Conservation (phyloP, 805 yeast genomes). For the Ogataea paraovalis region DNA sequence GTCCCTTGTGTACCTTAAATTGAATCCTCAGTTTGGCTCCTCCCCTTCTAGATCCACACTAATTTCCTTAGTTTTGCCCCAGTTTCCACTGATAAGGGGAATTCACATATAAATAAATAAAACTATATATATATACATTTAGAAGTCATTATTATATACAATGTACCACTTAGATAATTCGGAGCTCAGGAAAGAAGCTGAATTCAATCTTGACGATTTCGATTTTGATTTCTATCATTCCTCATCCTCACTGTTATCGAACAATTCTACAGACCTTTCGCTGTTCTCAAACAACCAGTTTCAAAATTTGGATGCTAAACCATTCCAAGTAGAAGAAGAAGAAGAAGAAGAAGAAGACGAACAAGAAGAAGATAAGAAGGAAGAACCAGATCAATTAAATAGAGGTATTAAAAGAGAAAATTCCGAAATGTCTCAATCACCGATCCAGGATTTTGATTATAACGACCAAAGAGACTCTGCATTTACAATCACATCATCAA, state of each 20-base stretch:
- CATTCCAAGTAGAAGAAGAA: constrained; percentile 2
- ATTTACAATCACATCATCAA: not conserved
- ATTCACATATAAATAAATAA: not conserved
- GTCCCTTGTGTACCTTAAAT: too few species aligned
- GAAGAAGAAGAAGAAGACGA: constrained; percentile 4
- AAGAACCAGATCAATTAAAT: not conserved
- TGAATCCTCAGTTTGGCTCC: not conserved
- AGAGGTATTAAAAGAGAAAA: not conserved
- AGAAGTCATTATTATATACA: not conserved
- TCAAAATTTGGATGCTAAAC: constrained; percentile 20
- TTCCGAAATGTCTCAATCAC: not conserved
- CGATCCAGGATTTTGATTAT: not conserved
- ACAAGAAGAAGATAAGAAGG: constrained; percentile 1
- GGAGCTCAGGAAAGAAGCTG: not conserved
- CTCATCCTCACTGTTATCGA: constrained; percentile 1
- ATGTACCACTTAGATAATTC: not conserved
- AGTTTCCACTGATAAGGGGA: not conserved
- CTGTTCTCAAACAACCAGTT: constrained; percentile 23
- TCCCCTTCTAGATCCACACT: not conserved
- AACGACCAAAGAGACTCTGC: not conserved
- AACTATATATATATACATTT: not conserved
- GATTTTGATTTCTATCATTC: constrained; percentile 12
- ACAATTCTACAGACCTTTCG: constrained; percentile 17
- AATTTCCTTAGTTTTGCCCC: not conserved
- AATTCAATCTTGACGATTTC: constrained; percentile 14